Evolutionary conservation across 169 alveolate species (phyloP).

Genomic region (Amoebophrya sp.): DNA sequence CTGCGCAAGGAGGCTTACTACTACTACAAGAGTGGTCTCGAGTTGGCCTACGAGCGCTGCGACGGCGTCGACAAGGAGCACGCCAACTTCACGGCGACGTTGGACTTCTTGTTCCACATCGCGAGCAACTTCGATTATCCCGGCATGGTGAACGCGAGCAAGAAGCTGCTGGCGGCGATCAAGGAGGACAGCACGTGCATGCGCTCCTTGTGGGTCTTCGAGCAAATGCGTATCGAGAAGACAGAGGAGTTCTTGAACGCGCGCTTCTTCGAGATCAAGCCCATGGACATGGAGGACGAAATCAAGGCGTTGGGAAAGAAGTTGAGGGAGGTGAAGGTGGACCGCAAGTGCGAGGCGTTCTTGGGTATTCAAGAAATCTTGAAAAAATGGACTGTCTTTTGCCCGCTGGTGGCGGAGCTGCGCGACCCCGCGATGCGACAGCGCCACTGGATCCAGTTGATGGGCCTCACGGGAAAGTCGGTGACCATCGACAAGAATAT

Average conservation of each 20-base stretch:
- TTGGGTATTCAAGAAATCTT: constrained; percentile 62
- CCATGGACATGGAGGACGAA: constrained; percentile 81
- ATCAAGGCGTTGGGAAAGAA: constrained; percentile 65
- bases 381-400: constrained; percentile 74
- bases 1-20: constrained; percentile 76
- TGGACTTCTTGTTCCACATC: constrained; percentile 63
- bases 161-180: constrained; percentile 65
- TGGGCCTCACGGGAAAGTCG: constrained; percentile 60
- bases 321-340: constrained; percentile 71
- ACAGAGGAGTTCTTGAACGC: constrained; percentile 65
- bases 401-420: constrained; percentile 82
- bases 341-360: constrained; percentile 78
- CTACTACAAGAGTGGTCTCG: constrained; percentile 75
- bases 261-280: constrained; percentile 70
- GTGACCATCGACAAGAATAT: constrained; percentile 61
- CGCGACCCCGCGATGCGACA: constrained; percentile 85
- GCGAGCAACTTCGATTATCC: constrained; percentile 79
- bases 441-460: constrained; percentile 86
- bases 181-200: constrained; percentile 67
- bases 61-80: constrained; percentile 61
- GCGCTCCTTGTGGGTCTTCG: constrained; percentile 75
- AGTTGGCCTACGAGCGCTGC: constrained; percentile 63
- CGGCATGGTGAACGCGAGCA: constrained; percentile 70
- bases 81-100: constrained; percentile 55
- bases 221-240: constrained; percentile 58